Base-by-base conservation (phyloP, 305 asterid genomes). In the Nicotiana rustica region DNA sequence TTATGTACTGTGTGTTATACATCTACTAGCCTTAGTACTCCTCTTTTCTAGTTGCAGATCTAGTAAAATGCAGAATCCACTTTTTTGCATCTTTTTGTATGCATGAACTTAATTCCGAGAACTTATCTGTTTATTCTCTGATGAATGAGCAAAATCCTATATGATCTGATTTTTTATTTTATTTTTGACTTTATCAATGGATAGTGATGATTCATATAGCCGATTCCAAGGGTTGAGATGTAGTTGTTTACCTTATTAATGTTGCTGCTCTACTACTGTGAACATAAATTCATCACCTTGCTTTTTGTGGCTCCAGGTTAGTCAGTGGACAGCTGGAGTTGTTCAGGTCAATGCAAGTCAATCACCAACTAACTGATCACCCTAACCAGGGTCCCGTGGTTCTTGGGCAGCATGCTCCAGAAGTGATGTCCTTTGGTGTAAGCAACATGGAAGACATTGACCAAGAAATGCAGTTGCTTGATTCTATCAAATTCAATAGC, bases 281-380 rank as follows among this genome's bases (percentile, higher is more conserved):
- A 55, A 29, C 49, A 55, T 29, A 2, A 21, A 29, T 15, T 55
- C 66, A 52, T 31, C 17, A 10, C 13, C 17, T 15, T 29, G 65
- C 41, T 75, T 75, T 75, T 55, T 29, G 2, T 55, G 9, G 31
- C 29, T 75, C 47, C 80, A 15, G 80, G 17, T 12, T 52, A 52
- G 56, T 29, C 15, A 52, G 65, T 75, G 47, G 66, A 29, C 65
- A 6, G 47, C 47, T 31, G 5, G 5, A 15, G 55, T 75, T 75
- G 80, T 75, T 75, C 80, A 55, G 65, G 19, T 75, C 80, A 52
- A 75, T 75, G 80, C 80, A 75, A 25, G 80, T 75, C 12, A 52
- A 29, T 52, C 80, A 52, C 80, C 64, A 75, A 52, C 44, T 75
- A 75, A 38, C 80, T 75, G 65, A 60, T 75, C 61, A 75, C 10